Evolutionary conservation across 306 rosid species (phyloP).

Genomic region (Coriaria nepalensis): DNA sequence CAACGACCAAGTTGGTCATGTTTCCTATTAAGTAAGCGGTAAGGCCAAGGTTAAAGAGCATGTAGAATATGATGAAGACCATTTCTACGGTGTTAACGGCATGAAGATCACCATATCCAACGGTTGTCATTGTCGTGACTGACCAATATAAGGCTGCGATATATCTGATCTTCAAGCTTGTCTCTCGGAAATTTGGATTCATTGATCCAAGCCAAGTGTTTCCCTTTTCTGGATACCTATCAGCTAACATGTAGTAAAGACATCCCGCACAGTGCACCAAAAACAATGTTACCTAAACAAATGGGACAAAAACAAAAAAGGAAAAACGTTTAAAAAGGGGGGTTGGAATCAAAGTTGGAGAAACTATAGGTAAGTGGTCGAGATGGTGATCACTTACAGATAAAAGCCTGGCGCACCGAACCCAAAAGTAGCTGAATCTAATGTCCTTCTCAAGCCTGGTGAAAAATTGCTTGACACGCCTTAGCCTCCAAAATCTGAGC

Average conservation of each 20-base stretch:
- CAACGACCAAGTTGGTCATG: conserved; percentile 92
- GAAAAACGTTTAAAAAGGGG: too few species aligned
- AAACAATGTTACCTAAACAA: conserved; percentile 55
- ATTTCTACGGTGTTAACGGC: conserved; percentile 69
- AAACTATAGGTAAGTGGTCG: too few species aligned
- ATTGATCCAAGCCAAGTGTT: conserved; percentile 79
- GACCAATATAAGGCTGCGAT: conserved; percentile 85
- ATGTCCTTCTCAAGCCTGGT: conserved; percentile 97
- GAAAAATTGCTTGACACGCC: conserved; percentile 69
- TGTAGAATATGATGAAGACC: conserved; percentile 75
- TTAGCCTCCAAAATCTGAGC: conserved; percentile 75
- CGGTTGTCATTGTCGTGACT: conserved; percentile 86
- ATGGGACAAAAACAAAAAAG: neutral
- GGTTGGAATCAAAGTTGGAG: too few species aligned
- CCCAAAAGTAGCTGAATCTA: conserved; percentile 79
- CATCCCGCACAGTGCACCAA: conserved; percentile 78
- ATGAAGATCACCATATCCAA: conserved; percentile 91
- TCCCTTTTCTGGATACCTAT: conserved; percentile 47
- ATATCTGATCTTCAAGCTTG: conserved; percentile 53
- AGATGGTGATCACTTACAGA: conserved; percentile 33
- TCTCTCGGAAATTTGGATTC: conserved; percentile 54
- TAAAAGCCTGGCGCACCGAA: conserved; percentile 71
- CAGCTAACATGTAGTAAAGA: conserved; percentile 73
- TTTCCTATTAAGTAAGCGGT: conserved; percentile 95
- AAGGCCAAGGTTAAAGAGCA: conserved; percentile 90